phyloP scores from a whole-genome alignment of 108 stramenopile species.

The Cyclotella choctawhatcheeana region DNA sequence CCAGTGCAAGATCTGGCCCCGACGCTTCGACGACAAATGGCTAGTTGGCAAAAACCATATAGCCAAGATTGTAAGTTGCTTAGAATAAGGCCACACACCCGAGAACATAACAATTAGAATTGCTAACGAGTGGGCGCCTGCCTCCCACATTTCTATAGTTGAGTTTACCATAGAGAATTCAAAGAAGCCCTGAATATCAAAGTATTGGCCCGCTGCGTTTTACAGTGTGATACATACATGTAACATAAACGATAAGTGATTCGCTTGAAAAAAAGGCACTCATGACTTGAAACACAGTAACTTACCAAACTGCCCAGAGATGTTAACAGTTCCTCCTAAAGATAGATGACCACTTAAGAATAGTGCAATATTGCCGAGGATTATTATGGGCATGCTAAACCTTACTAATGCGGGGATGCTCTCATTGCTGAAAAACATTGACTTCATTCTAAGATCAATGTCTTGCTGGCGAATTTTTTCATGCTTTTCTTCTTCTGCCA shows the following conservation, averaged over 20 bases:
- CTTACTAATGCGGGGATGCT: conserved; percentile 55
- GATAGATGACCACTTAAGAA: conserved; percentile 80
- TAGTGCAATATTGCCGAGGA: conserved; percentile 75
- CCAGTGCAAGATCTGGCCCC: conserved; percentile 73
- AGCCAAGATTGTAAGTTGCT: conserved; percentile 63
- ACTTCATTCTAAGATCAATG: conserved; percentile 52
- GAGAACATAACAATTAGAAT: conserved; percentile 75
- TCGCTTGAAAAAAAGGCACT: too few relatives aligned
- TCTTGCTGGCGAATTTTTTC: conserved; percentile 37
- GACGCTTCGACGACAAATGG: conserved; percentile 49
- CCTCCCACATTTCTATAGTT: conserved; percentile 70
- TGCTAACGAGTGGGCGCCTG: conserved; percentile 71
- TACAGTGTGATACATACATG: too few relatives aligned
- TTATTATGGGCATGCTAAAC: conserved; percentile 60
- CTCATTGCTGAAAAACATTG: conserved; percentile 56
- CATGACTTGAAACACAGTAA: too few relatives aligned
- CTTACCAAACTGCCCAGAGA: conserved; percentile 44
- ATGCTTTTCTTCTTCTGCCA: conserved; percentile 33
- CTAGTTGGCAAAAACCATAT: conserved; percentile 75
- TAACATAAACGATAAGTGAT: too few relatives aligned
- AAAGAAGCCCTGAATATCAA: conserved; percentile 65
- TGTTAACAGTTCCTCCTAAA: conserved; percentile 66
- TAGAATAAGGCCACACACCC: conserved; percentile 88
- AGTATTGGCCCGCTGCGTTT: conserved; percentile 59
- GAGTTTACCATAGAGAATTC: conserved; percentile 75